These are phyloP conservation scores for Halteria grandinella DNA, from an alignment of 73 alveolate genomes.

Conservation along the genomic window DNA sequence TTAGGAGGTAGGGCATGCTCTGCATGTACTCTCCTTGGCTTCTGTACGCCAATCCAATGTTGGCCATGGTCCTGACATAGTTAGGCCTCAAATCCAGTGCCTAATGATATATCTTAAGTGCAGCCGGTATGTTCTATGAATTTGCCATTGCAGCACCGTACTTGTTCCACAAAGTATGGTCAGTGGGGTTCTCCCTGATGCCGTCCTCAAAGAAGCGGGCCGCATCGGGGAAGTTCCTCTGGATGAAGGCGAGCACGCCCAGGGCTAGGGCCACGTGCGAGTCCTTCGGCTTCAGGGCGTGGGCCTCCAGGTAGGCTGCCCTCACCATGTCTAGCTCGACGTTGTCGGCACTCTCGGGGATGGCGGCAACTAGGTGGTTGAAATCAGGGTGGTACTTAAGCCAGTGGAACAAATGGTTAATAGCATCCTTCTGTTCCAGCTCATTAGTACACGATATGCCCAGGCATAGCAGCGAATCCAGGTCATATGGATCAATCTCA, in stretches of 20 bases:
- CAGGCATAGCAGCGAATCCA: conserved; percentile 79
- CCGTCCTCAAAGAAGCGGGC: conserved; percentile 73
- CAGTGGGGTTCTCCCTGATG: conserved; percentile 75
- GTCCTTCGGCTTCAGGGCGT: conserved; percentile 66
- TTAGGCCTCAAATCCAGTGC: conserved; percentile 91
- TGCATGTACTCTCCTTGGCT: conserved; percentile 63
- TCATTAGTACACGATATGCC: conserved; percentile 90
- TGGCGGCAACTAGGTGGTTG: conserved; percentile 44
- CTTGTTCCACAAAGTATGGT: conserved; percentile 89
- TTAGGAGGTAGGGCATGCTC: conserved; percentile 79
- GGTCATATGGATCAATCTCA: conserved; percentile 82
- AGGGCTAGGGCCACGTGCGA: conserved; percentile 45
- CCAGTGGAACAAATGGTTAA: conserved; percentile 67
- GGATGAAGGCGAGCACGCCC: conserved; percentile 76
- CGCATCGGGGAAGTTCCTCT: conserved; percentile 72
- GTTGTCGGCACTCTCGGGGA: conserved; percentile 15
- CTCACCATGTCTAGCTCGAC: conserved; percentile 45
- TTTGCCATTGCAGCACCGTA: conserved; percentile 94
- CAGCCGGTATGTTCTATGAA: conserved; percentile 68
- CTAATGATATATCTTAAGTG: conserved; percentile 74
- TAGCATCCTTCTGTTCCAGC: conserved; percentile 77
- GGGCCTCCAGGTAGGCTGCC: conserved; percentile 70
- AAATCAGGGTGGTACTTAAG: conserved; percentile 73
- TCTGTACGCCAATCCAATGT: conserved; percentile 85
- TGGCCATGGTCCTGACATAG: conserved; percentile 90